These are phyloP conservation scores for Vanderwaltozyma yarrowii DNA, from an alignment of 805 yeast species.

Conservation along the genomic window DNA sequence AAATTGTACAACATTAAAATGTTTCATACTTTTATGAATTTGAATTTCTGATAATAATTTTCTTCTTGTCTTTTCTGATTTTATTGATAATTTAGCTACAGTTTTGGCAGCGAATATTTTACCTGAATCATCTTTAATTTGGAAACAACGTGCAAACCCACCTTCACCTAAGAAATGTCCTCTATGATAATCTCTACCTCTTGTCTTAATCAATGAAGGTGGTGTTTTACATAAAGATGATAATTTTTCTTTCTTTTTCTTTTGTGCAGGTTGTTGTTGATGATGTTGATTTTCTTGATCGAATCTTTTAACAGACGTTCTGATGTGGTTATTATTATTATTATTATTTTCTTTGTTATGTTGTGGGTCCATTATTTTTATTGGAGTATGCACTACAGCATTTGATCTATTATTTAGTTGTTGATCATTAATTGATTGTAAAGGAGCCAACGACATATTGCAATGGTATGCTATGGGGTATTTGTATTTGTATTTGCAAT, in stretches of 20 bases:
- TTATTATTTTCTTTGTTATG: conserved; percentile 3
- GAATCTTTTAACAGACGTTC: conserved; percentile 6
- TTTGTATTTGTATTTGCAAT: too few relatives aligned
- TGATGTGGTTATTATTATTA: conserved; percentile 10
- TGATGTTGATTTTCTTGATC: conserved; percentile 11
- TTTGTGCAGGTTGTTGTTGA: conserved; percentile 21
- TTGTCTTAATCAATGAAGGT: conserved; percentile 80
- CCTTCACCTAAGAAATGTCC: conserved; percentile 93
- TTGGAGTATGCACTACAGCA: conserved; percentile 20
- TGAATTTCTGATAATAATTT: conserved; percentile 85
- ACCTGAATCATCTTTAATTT: conserved; percentile 83
- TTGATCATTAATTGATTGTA: conserved; percentile 27
- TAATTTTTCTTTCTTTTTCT: conserved; percentile 77
- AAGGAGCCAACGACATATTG: conserved; percentile 28
- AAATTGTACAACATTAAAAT: conserved; percentile 82
- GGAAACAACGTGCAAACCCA: conserved; percentile 98
- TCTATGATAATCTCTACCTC: conserved; percentile 83
- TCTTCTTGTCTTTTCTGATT: conserved; percentile 72
- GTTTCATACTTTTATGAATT: conserved; percentile 81
- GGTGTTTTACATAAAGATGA: conserved; percentile 91
- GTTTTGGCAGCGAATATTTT: conserved; percentile 90
- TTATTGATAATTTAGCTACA: conserved; percentile 88
- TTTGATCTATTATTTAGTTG: conserved; percentile 27
- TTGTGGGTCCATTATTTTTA: conserved; percentile 8
- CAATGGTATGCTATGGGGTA: too few relatives aligned